Conservation (phyloP, 1,284 basidiomycete genomes). For the Trichosporon sp. region DNA sequence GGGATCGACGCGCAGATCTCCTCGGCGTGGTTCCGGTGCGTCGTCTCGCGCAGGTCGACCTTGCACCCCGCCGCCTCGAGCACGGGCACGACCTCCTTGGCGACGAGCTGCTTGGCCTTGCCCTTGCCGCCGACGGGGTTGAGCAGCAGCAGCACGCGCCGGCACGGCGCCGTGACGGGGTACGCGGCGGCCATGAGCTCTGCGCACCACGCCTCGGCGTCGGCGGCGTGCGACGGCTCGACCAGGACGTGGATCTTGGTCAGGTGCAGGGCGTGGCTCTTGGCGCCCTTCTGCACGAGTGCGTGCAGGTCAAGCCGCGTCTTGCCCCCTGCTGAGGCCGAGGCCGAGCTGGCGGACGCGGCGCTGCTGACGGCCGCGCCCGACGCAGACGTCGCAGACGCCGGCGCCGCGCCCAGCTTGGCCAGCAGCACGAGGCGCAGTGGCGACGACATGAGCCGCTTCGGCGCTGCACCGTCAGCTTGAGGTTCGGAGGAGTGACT, state of each 20-base stretch:
- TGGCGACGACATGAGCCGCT: conserved; percentile 35
- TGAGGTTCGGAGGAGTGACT: conserved; percentile 15
- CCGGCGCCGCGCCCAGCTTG: conserved; percentile 16
- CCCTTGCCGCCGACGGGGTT: conserved; percentile 87
- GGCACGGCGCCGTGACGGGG: conserved; percentile 53
- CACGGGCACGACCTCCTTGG: conserved; percentile 70
- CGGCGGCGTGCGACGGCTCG: conserved; percentile 30
- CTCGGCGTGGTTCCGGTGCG: conserved; percentile 65
- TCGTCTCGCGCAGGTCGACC: conserved; percentile 65
- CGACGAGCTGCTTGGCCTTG: conserved; percentile 61
- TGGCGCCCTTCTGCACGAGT: conserved; percentile 26
- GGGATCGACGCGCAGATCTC: conserved; percentile 63
- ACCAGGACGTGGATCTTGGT: conserved; percentile 44
- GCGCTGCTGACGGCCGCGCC: not conserved
- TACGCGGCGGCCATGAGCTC: conserved; percentile 61
- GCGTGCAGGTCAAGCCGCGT: conserved; percentile 36
- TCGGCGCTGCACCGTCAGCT: conserved; percentile 32
- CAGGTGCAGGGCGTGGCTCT: conserved; percentile 24
- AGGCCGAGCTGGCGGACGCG: not conserved
- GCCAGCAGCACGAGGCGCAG: conserved; percentile 34
- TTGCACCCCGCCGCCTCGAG: conserved; percentile 69
- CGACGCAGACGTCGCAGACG: not conserved
- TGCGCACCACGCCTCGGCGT: conserved; percentile 58
- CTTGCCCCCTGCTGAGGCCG: not conserved
- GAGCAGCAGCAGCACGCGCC: conserved; percentile 66